Base-by-base conservation (phyloP, 192 early-diverging fungal species). In the Rhizophlyctis rosea region DNA sequence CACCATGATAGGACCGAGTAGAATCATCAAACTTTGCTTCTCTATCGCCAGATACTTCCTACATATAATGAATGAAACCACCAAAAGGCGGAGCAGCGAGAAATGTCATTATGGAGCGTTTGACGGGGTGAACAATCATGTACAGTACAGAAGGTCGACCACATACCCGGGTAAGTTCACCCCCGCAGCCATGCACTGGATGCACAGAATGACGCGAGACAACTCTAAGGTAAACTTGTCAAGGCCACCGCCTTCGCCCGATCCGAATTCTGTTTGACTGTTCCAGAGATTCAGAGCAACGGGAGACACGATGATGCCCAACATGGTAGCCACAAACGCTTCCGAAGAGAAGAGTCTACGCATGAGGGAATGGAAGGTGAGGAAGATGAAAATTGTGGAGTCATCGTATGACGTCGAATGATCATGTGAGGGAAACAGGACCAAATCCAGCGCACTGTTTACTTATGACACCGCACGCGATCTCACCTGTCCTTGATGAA, bases 1-100 rank as follows among this genome's bases (percentile, higher is more conserved):
- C 3, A 86, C 59, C 88, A 94, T 91, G 33, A 94, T 76, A 4
- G 95, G 93, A 0, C 90, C 64, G 18, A 91, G 73, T 57, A 94
- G 78, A 54, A 90, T 75, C 3, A 78, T 47, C 53, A 97, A 62
- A 0, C 87, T 85, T 27, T 59, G 55, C 70, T 79, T 79, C 50
- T 57, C 39, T 44, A 18, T 44, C 39, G 39, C 7, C 39, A 44
- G 9, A 18, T 44, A 44, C 39, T 44, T 44, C 18, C 39, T 44
- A 18, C 7, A n/a, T n/a, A n/a, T n/a, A n/a, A n/a, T n/a, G n/a
- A n/a, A n/a, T n/a, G n/a, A n/a, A n/a, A n/a, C n/a, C n/a, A n/a
- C n/a, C n/a, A n/a, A n/a, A n/a, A n/a, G n/a, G n/a, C n/a, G n/a
- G n/a, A n/a, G n/a, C n/a, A n/a, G n/a, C n/a, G n/a, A n/a, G n/a